A percentile compares a stretch with the other conserved stretches of the same genome.
phyloP scores from a whole-genome alignment of 495 filamentous ascomycete genomes.

The Podospora sp. region DNA sequence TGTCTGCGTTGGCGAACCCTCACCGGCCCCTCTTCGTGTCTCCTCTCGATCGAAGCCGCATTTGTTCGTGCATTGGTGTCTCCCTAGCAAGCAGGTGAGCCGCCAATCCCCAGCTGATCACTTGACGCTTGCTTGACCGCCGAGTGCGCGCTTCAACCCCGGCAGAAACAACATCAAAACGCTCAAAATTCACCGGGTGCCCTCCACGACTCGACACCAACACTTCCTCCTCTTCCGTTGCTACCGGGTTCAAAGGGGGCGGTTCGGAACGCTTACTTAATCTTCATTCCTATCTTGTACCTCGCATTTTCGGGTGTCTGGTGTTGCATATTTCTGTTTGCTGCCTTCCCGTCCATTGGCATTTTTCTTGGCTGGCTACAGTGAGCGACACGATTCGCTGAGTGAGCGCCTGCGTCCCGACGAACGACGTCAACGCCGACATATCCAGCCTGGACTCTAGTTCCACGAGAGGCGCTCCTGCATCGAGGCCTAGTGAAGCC shows the following conservation, averaged over 20 bases:
- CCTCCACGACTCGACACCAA: not conserved
- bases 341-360: not conserved
- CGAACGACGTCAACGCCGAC: conserved; percentile 5
- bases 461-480: not conserved
- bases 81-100: not conserved
- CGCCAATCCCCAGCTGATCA: conserved; percentile 9
- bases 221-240: no score
- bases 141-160: conserved; percentile 1
- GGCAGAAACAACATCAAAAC: conserved; percentile 6
- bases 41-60: not conserved
- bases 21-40: not conserved
- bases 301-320: not conserved
- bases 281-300: no score
- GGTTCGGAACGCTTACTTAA: no score
- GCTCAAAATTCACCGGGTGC: not conserved
- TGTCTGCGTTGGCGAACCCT: not conserved
- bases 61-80: conserved; percentile 1
- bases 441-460: not conserved
- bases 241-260: no score
- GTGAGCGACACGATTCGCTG: not conserved
- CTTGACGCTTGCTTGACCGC: conserved; percentile 12
- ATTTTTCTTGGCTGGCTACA: not conserved
- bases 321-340: not conserved
- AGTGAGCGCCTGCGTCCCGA: not conserved
- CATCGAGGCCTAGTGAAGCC: not conserved